Evolutionary conservation across 1,139 yeast genomes (phyloP).

Genomic region (Candida tetrigidarum): DNA sequence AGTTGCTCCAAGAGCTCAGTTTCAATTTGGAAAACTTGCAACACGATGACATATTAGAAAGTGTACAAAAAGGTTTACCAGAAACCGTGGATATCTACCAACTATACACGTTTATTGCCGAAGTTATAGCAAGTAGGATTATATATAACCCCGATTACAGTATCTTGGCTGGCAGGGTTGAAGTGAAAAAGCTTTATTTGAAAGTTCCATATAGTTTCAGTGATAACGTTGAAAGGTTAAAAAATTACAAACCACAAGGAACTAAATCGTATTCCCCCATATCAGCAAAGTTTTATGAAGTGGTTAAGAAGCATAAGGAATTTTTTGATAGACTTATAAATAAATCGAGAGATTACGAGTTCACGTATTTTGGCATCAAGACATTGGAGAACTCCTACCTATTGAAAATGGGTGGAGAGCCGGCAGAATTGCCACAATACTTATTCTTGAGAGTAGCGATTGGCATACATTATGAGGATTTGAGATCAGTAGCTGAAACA

Average conservation of each 20-base stretch:
- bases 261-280: constrained; percentile 22
- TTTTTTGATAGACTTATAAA: constrained; percentile 41
- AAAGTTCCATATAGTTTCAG: constrained; percentile 32
- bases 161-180: constrained; percentile 50
- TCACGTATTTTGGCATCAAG: constrained; percentile 56
- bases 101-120: constrained; percentile 43
- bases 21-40: constrained; percentile 28
- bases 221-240: constrained; percentile 33
- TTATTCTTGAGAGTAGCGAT: constrained; percentile 54
- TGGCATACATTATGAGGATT: constrained; percentile 51
- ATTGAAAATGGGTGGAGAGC: constrained; percentile 33
- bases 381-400: constrained; percentile 55
- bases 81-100: constrained; percentile 31
- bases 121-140: constrained; percentile 48
- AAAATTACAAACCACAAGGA: constrained; percentile 20
- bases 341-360: constrained; percentile 40
- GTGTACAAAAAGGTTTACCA: constrained; percentile 36
- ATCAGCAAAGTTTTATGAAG: constrained; percentile 31
- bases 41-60: constrained; percentile 26
- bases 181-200: constrained; percentile 36
- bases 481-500: constrained; percentile 47
- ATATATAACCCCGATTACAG: constrained; percentile 53
- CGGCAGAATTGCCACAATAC: constrained; percentile 56
- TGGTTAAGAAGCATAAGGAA: constrained; percentile 34
- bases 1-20: constrained; percentile 21